These are phyloP conservation scores for Hevea brasiliensis DNA, from an alignment of 345 rosid genomes.

Conservation along the genomic window DNA sequence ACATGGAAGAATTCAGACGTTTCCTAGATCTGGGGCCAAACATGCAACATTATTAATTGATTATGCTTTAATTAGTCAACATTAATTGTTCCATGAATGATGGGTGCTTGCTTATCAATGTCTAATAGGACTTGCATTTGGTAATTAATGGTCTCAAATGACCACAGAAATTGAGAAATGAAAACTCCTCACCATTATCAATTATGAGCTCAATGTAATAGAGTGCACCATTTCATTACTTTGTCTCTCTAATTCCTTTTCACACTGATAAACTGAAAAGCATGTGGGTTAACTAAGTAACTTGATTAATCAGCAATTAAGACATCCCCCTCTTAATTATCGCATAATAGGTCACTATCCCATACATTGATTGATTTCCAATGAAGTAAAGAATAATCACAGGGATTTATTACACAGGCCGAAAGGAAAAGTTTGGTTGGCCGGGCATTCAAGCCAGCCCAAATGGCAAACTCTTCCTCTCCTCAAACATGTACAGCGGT, in stretches of 20 bases:
- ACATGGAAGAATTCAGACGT: background rate
- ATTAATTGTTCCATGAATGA: background rate
- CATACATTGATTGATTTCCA: too few species aligned
- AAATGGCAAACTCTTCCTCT: background rate
- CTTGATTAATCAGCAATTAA: too few species aligned
- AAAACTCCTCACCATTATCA: background rate
- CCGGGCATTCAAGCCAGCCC: background rate
- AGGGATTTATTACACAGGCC: too few species aligned
- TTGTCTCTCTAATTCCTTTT: too few species aligned
- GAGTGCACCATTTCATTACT: background rate
- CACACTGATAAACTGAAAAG: background rate
- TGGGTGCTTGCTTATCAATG: background rate
- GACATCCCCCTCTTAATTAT: too few species aligned
- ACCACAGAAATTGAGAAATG: background rate
- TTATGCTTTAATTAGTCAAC: background rate
- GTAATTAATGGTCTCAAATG: background rate
- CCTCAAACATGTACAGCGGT: background rate
- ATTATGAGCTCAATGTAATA: background rate
- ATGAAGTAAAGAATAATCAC: too few species aligned
- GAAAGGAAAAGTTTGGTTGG: background rate
- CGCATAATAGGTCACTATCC: too few species aligned
- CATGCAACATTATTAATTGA: background rate
- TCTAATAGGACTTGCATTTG: background rate
- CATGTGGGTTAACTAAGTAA: too few species aligned
- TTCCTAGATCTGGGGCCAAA: background rate